Evolutionary conservation across 768 basidiomycete genomes (phyloP), one percentile per base, ranked within the genome.

Genomic region (Lentinula detonsa): DNA sequence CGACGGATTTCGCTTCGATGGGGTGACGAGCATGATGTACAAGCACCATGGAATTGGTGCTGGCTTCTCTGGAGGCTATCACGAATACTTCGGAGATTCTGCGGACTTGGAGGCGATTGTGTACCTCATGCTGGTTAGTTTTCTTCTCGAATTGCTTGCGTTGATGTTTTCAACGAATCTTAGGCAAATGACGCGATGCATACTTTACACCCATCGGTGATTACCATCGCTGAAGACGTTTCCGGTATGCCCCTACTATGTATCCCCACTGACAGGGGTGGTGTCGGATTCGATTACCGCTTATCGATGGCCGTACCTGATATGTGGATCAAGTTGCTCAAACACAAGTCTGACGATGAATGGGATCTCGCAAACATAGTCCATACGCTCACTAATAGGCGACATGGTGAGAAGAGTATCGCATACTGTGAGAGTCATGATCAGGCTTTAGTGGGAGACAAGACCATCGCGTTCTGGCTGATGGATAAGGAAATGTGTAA

Each of bases 401-500:
- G 97, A 40, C 76, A 94, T 68, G 83, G 86, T 23, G 97, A 99
- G 78, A 93, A 87, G 77, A 94, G 91, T 65, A 85, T 99, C 55
- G 92, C 94, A 0, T 95, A 93, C 59, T 90, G 89, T 56, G 97
- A 99, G 75, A 94, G 91, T 66, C 97, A 98, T 65, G 96, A 98
- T 73, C 97, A 99, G 72, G 96, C 97, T 13, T 82, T 99, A 33
- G 97, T 99, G 0, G 97, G 97, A 11, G 97, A 99, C 77, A 99
- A 99, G 79, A 98, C 96, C 2, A 69, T 99, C 49, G 97, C 97
- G 3, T 99, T 99, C 75, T 99, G 97, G 97, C 75, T 98, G 61
- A 99, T 99, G 97, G 97, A 99, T 74, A 96, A 96, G 75, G 97
- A 98, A 74, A 99, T 99, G 97, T 98, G 95, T 95, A 80, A 67